Percentiles rank a stretch among this genome's conserved stretches.
phyloP scores from a whole-genome alignment of 805 yeast species.

The Alloascoidea africana region DNA sequence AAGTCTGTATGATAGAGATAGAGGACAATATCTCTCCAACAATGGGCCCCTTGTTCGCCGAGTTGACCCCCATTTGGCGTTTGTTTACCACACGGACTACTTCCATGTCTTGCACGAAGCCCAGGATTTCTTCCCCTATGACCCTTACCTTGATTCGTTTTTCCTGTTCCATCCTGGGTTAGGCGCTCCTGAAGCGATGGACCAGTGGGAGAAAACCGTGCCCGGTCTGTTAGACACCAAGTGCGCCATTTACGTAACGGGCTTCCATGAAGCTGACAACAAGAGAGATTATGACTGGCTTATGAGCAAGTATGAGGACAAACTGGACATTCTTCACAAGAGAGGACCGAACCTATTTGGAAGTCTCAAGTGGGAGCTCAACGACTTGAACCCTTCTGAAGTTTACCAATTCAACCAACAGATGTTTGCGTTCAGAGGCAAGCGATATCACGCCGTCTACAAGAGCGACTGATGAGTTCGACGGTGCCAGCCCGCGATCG shows the following conservation, averaged over 20 bases:
- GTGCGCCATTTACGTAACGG: conserved; percentile 84
- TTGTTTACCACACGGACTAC: conserved; percentile 78
- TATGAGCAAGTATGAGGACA: conserved; percentile 46
- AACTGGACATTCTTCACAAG: conserved; percentile 69
- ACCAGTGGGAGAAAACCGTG: conserved; percentile 72
- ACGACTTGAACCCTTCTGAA: conserved; percentile 85
- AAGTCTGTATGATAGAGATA: conserved; percentile 58
- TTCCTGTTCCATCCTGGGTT: conserved; percentile 94
- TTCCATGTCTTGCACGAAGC: conserved; percentile 85
- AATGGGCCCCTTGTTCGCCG: conserved; percentile 48
- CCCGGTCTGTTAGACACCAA: conserved; percentile 85
- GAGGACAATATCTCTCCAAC: conserved; percentile 39
- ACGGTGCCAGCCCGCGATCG: no score
- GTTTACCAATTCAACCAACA: conserved; percentile 85
- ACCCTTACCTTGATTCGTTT: conserved; percentile 88
- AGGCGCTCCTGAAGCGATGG: conserved; percentile 63
- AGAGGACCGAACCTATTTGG: conserved; percentile 61
- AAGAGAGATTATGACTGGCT: conserved; percentile 62
- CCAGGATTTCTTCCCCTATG: conserved; percentile 94
- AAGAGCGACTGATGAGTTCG: neutral
- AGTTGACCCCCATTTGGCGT: conserved; percentile 55
- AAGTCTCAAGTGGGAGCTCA: conserved; percentile 88
- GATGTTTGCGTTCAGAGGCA: conserved; percentile 87
- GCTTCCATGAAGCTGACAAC: conserved; percentile 67
- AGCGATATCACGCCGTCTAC: conserved; percentile 78